These are phyloP conservation scores for Candida broadrunensis DNA, from an alignment of 805 yeast genomes.

Conservation along the genomic window DNA sequence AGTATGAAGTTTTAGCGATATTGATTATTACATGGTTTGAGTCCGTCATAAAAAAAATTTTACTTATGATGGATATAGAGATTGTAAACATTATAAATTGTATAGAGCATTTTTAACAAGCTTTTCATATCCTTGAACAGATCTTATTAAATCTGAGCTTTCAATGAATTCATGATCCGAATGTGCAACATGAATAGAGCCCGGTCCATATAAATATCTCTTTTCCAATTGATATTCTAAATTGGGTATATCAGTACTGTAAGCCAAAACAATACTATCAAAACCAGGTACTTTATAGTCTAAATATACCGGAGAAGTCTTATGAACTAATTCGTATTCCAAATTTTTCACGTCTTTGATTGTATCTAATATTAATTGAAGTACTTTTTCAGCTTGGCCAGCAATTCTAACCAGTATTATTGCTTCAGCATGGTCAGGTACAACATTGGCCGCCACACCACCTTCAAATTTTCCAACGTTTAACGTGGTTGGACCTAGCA, in stretches of 20 bases:
- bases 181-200: conserved; percentile 60
- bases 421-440: conserved; percentile 58
- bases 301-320: conserved; percentile 42
- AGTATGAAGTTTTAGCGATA: conserved; percentile 25
- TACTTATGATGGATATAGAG: conserved; percentile 43
- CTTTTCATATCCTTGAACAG: conserved; percentile 53
- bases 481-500: conserved; percentile 59
- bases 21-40: conserved; percentile 43
- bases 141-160: conserved; percentile 42
- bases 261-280: conserved; percentile 48
- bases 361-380: conserved; percentile 29
- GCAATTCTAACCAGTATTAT: conserved; percentile 53
- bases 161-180: conserved; percentile 53
- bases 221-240: conserved; percentile 18
- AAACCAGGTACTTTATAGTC: conserved; percentile 67
- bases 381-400: conserved; percentile 37
- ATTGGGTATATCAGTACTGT: conserved; percentile 43
- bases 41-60: conserved; percentile 28
- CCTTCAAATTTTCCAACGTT: conserved; percentile 58
- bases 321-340: conserved; percentile 11
- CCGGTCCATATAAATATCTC: conserved; percentile 65
- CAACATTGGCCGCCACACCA: conserved; percentile 66
- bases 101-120: conserved; percentile 26
- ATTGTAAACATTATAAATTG: conserved; percentile 35
- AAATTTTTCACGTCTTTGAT: conserved; percentile 26